Evolutionary conservation across 179 eudicot genomes (phyloP), one percentile per base, ranked within the genome.

Genomic region (Vitellaria paradoxa): DNA sequence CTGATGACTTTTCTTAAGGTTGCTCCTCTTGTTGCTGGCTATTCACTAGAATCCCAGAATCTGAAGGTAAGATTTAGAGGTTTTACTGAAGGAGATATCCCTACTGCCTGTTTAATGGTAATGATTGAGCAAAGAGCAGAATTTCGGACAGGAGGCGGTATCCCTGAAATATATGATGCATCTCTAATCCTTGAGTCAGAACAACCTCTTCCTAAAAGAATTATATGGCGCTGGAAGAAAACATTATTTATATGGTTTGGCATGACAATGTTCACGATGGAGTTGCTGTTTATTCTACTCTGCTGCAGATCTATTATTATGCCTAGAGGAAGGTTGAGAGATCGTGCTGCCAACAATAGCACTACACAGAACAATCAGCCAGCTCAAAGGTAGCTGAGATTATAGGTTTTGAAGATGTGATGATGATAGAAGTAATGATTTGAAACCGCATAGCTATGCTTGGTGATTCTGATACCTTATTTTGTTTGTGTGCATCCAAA

Each of bases 141-240:
- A 79, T 95, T 83, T 63, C 82, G 73, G 7, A 76, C 85, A 5
- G 89, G 87, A 50, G 97, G 85, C 23, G 99, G 99, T 66, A 82
- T 91, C 50, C 99, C 99, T 50, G 92, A 95, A 85, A 80, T 95
- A 76, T 95, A 95, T 73, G 85, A 82, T 61, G 94, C 95, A 23
- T 85, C 77, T 74, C 50, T 95, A 73, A 80, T 79, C 37, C 84
- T 95, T 2, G 91, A 91, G 74, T 91, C 99, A 0, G 85, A 91
- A 80, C 97, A 90, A 76, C 95, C 99, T 4, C 84, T 95, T 30
- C 77, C 86, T 40, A 91, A 90, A 82, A 84, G 88, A 76, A 68
- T 91, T 56, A 9, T 95, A 15, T 93, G 97, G 97, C 82, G 78
- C 57, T 93, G 97, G 97, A 93, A 84, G 78, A 90, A 46, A 81